These are phyloP conservation scores for Epichloe bromicola DNA, from an alignment of 2,329 filamentous ascomycete species.

Conservation along the genomic window DNA sequence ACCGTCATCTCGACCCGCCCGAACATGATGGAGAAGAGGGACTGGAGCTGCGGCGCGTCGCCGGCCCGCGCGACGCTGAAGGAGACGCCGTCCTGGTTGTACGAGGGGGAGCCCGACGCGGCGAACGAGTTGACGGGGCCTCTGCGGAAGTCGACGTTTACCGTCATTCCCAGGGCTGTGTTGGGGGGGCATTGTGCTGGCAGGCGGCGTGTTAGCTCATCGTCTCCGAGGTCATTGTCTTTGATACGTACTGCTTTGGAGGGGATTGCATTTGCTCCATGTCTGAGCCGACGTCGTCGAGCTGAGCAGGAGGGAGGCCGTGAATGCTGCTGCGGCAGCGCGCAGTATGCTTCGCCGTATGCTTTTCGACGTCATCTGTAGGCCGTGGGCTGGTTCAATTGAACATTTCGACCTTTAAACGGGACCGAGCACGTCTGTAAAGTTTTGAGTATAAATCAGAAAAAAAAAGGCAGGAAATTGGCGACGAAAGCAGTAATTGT, in stretches of 20 bases:
- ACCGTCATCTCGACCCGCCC: constrained; percentile 76
- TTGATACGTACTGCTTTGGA: constrained; percentile 17
- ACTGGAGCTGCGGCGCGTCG: constrained; percentile 74
- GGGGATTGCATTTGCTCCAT: constrained; percentile 27
- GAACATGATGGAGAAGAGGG: constrained; percentile 99
- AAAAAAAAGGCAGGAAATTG: too few species aligned
- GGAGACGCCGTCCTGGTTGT: constrained; percentile 61
- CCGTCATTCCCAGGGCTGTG: constrained; percentile 70
- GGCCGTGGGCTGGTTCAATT: not conserved
- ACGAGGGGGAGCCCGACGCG: constrained; percentile 56
- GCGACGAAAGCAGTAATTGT: too few species aligned
- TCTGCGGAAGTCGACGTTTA: constrained; percentile 70
- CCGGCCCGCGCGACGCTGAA: constrained; percentile 71
- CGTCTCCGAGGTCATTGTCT: too few species aligned
- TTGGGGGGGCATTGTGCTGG: constrained; percentile 55
- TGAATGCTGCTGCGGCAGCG: constrained; percentile 2
- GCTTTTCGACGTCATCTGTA: constrained; percentile 1
- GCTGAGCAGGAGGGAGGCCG: constrained; percentile 6
- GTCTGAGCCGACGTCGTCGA: constrained; percentile 23
- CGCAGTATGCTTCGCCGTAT: not conserved
- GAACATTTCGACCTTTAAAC: not conserved
- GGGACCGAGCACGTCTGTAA: too few species aligned
- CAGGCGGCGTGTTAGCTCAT: not conserved
- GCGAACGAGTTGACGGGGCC: constrained; percentile 70
- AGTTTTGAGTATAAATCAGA: too few species aligned